These are phyloP conservation scores for Hypoxylon perforatum DNA, from an alignment of 495 filamentous ascomycete species.

Conservation along the genomic window DNA sequence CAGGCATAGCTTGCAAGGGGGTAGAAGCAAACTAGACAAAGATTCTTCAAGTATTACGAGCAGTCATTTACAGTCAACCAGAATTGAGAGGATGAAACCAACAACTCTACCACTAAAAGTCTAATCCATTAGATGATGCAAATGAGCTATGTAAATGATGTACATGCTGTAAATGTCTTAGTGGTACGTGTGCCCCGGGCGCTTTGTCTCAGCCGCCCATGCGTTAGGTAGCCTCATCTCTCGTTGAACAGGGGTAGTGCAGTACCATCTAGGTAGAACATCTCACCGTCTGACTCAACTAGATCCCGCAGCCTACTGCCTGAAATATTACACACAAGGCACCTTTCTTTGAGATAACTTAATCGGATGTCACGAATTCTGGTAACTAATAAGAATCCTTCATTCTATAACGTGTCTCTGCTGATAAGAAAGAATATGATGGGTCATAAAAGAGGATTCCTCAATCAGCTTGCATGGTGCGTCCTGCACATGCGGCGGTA, in stretches of 20 bases:
- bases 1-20: slow-evolving; percentile 69
- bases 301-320: slow-evolving; percentile 27
- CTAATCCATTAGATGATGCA: too few relatives aligned
- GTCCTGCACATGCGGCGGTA: slow-evolving; percentile 20
- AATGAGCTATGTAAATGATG: too few relatives aligned
- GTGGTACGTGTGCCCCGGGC: background rate
- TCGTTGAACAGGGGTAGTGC: background rate
- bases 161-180: background rate
- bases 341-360: too few relatives aligned
- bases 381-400: too few relatives aligned
- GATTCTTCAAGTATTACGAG: background rate
- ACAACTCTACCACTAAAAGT: too few relatives aligned
- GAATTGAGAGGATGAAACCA: too few relatives aligned
- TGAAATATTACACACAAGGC: background rate
- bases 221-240: too few relatives aligned
- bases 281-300: slow-evolving; percentile 30
- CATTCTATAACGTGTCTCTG: too few relatives aligned
- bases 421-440: too few relatives aligned
- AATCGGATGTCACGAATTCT: too few relatives aligned
- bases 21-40: background rate
- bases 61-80: background rate
- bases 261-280: background rate
- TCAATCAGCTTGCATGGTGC: background rate
- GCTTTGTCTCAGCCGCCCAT: background rate
- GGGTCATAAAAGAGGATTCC: background rate